Percentiles rank a stretch among this genome's conserved stretches.
These are phyloP conservation scores for Rubroboletus satanas DNA, from an alignment of 768 basidiomycete species.

Conservation along the genomic window DNA sequence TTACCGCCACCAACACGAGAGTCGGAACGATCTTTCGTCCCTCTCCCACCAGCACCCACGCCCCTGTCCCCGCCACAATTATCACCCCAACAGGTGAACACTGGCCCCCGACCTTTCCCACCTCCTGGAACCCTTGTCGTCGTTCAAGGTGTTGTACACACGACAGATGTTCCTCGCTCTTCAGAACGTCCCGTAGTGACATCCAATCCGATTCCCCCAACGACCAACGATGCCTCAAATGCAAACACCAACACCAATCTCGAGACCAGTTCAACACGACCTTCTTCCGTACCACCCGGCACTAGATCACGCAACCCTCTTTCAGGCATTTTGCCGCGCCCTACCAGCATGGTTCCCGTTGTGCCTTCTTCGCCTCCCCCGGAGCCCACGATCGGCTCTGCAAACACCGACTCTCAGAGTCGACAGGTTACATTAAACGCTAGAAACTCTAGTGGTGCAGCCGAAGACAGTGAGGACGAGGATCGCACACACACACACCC, in stretches of 20 bases:
- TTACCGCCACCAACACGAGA: constrained; percentile 8
- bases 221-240: constrained; percentile 5
- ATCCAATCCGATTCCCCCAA: constrained; percentile 6
- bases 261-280: constrained; percentile 7
- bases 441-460: neutral
- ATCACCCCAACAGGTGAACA: constrained; percentile 20
- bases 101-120: constrained; percentile 49
- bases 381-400: constrained; percentile 5
- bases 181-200: constrained; percentile 20
- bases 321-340: constrained; percentile 39
- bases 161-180: constrained; percentile 56
- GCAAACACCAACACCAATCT: constrained; percentile 2
- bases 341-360: constrained; percentile 30
- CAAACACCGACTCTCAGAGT: constrained; percentile 1
- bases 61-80: constrained; percentile 20
- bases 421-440: neutral
- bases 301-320: constrained; percentile 33
- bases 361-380: constrained; percentile 8
- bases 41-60: constrained; percentile 13
- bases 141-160: constrained; percentile 80
- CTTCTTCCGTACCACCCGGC: constrained; percentile 27
- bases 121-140: constrained; percentile 77
- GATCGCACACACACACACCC: constrained; percentile 11
- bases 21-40: constrained; percentile 9
- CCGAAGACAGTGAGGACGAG: constrained; percentile 17